A percentile compares a stretch with the other conserved stretches of the same genome.
Evolutionary conservation across 2,329 filamentous ascomycete genomes (phyloP).

Genomic region (Fusarium abutilonis): DNA sequence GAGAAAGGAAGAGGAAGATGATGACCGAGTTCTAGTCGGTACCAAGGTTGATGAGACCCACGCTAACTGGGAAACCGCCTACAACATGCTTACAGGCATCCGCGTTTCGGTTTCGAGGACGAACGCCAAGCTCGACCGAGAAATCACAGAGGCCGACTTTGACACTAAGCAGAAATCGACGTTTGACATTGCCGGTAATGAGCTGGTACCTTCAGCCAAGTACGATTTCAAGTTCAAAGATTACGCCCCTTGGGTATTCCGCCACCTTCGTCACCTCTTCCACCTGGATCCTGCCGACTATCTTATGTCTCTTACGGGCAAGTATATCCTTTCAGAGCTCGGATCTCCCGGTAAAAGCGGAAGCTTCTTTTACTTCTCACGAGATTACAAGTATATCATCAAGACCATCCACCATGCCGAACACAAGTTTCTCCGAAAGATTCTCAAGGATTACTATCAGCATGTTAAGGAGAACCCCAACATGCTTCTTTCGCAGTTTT

Average conservation of each 20-base stretch:
- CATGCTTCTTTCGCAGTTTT: conserved; percentile 96
- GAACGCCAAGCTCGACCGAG: conserved; percentile 94
- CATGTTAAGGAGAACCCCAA: conserved; percentile 95
- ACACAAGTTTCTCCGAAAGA: conserved; percentile 85
- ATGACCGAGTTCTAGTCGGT: conserved; percentile 92
- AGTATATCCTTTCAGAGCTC: conserved; percentile 97
- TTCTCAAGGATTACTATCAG: conserved; percentile 90
- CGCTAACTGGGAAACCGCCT: conserved; percentile 96
- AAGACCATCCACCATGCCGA: conserved; percentile 98
- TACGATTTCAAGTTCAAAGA: conserved; percentile 99
- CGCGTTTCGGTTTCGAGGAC: conserved; percentile 95
- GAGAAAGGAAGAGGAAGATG: conserved; percentile 85
- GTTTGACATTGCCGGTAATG: conserved; percentile 98
- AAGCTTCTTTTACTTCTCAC: conserved; percentile 99
- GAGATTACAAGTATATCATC: conserved; percentile 99
- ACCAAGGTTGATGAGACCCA: conserved; percentile 98
- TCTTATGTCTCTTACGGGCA: conserved; percentile 96
- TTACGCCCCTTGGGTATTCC: conserved; percentile 99
- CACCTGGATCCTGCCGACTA: conserved; percentile 96
- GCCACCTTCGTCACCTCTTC: conserved; percentile 87
- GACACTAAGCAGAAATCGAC: conserved; percentile 96
- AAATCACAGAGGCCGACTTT: conserved; percentile 91
- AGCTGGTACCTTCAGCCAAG: conserved; percentile 96
- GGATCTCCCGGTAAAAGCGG: conserved; percentile 98
- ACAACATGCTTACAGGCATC: conserved; percentile 99